phyloP scores from a whole-genome alignment of 768 basidiomycete species.

The Russula griseocarnosa region DNA sequence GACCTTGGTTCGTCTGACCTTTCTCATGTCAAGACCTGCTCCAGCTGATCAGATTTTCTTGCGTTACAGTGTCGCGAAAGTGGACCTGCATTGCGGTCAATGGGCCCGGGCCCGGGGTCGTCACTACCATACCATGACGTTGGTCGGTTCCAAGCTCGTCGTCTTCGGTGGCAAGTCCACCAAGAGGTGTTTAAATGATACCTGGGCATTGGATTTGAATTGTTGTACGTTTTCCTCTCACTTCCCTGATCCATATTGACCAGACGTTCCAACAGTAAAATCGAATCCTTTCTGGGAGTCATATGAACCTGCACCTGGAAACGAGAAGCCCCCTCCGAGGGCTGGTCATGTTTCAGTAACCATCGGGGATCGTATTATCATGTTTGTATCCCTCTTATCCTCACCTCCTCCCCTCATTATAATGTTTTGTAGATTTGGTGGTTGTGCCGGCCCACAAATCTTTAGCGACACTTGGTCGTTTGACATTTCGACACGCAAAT shows the following conservation, averaged over 20 bases:
- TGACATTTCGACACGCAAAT: conserved; percentile 71
- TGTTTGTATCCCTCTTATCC: too few species aligned
- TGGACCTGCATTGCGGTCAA: conserved; percentile 86
- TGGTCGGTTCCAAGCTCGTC: conserved; percentile 88
- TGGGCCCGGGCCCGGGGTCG: conserved; percentile 80
- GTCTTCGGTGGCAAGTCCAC: conserved; percentile 96
- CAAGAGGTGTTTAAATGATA: conserved; percentile 87
- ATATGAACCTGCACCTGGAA: conserved; percentile 52
- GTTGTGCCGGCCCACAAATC: conserved; percentile 96
- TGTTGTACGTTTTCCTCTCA: conserved; percentile 56
- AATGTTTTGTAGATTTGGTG: conserved; percentile 51
- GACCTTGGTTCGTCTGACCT: conserved; percentile 69
- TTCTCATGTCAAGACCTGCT: not conserved
- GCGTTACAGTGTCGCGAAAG: conserved; percentile 72
- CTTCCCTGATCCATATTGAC: conserved; percentile 13
- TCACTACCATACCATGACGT: conserved; percentile 92
- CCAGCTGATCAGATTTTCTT: not conserved
- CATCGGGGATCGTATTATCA: too few species aligned
- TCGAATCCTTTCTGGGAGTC: conserved; percentile 78
- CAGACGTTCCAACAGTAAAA: conserved; percentile 53
- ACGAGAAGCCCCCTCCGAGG: conserved; percentile 69
- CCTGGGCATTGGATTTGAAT: conserved; percentile 95
- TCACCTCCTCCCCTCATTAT: too few species aligned
- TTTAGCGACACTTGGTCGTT: conserved; percentile 99
- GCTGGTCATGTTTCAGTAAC: conserved; percentile 69